A percentile compares a stretch with the other conserved stretches of the same genome.
Conservation (phyloP, 805 yeast genomes). For the Ogataea salicorniae region DNA sequence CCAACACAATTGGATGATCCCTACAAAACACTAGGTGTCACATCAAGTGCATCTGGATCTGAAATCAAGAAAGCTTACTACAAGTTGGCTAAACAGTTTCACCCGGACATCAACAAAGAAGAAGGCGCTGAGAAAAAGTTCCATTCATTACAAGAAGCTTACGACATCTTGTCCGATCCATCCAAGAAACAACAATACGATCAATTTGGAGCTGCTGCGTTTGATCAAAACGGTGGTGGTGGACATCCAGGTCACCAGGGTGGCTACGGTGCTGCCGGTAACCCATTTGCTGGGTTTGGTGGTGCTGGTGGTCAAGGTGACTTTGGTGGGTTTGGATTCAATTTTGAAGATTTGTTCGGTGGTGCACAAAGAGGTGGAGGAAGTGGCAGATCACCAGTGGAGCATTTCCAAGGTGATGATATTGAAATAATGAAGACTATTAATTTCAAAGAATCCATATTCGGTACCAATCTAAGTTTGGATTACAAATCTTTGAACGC, state of each 20-base stretch:
- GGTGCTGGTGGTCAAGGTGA: constrained; percentile 21
- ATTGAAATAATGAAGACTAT: constrained; percentile 74
- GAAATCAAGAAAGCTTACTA: constrained; percentile 94
- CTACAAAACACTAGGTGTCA: constrained; percentile 76
- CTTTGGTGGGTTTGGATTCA: constrained; percentile 29
- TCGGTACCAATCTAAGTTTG: constrained; percentile 65
- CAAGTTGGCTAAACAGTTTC: constrained; percentile 86
- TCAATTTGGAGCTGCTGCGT: constrained; percentile 85
- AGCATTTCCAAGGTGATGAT: constrained; percentile 85
- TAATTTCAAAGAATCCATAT: constrained; percentile 80
- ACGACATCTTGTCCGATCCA: constrained; percentile 84
- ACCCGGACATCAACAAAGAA: constrained; percentile 95
- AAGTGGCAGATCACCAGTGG: constrained; percentile 42
- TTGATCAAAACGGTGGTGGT: constrained; percentile 53
- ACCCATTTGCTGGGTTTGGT: constrained; percentile 41
- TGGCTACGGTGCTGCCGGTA: constrained; percentile 40
- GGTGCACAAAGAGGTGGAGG: constrained; percentile 32
- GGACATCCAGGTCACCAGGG: constrained; percentile 41
- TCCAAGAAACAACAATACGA: constrained; percentile 85
- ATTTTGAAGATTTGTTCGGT: constrained; percentile 61
- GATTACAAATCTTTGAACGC: constrained; percentile 69
- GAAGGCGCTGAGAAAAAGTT: constrained; percentile 81
- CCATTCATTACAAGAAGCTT: constrained; percentile 91
- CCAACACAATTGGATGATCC: constrained; percentile 55
- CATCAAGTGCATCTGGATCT: constrained; percentile 60